Evolutionary conservation across 2,329 filamentous ascomycete species (phyloP), one percentile per base, ranked within the genome.

Genomic region (Ophiosphaerella narmari): DNA sequence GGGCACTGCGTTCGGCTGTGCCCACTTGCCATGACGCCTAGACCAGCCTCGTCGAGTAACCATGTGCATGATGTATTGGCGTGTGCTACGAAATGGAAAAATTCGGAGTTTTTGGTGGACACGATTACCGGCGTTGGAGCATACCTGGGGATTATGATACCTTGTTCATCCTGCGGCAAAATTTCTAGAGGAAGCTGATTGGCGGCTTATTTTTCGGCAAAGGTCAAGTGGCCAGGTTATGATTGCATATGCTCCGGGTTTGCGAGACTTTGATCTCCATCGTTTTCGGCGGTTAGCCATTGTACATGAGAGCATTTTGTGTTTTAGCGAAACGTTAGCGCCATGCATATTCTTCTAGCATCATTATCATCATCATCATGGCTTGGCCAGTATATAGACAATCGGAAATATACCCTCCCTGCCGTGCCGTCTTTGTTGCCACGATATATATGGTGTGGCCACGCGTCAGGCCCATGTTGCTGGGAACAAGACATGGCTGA

Each of bases 131-230:
- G 67, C 67, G 67, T 68, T 67, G 37, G 39, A 48, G 55, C 57
- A 63, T 57, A 43, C 55, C 45, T 46, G 59, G 60, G 55, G 50
- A 8, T 29, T 60, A 66, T 60, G 63, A 70, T 70, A 67, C 67
- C 67, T 68, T 60, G 48, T 12, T 56, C 55, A 45, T 43, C 51
- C 41, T 42, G 42, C 49, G 34, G 36, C 45, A 47, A 53, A 39
- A 47, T 21, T 33, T 54, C 8, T 5, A 16, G 47, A 32, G 24
- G 33, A 12, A 23, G 18, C 8, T 33, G 43, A 31, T 32, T 21
- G 12, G 31, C 39, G 31, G 23, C 14, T 42, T 34, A 4, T 29
- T 29, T 29, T 29, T 29, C 26, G 26, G 7, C 7, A 29, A 7
- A 29, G 26, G 26, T 29, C 11, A 11, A 29, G 26, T 11, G 26